A percentile compares a stretch with the other conserved stretches of the same genome.
Conservation (phyloP, 495 filamentous ascomycete genomes). For the Jackrogersella minutella region DNA sequence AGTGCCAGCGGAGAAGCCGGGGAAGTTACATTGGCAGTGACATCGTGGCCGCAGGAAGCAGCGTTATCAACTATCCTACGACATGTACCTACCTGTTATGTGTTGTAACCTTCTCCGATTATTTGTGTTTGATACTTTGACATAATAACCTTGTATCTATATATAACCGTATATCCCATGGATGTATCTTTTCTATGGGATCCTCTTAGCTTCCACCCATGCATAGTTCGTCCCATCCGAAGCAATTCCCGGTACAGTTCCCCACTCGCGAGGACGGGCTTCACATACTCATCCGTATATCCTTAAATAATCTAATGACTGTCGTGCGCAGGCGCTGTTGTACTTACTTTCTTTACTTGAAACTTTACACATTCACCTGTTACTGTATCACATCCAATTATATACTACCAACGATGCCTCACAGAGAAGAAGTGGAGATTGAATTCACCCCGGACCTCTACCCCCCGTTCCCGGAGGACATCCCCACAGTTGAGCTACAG, state of each 20-base stretch:
- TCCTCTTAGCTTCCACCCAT: too few species aligned
- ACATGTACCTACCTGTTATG: too few species aligned
- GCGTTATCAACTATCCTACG: background rate
- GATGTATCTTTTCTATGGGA: background rate
- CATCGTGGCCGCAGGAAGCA: slow-evolving; percentile 9
- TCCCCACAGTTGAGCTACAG: slow-evolving; percentile 64
- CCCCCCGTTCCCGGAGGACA: slow-evolving; percentile 62
- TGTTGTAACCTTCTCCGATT: slow-evolving; percentile 23
- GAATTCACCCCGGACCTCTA: slow-evolving; percentile 45
- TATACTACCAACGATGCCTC: slow-evolving; percentile 29
- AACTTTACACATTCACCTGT: too few species aligned
- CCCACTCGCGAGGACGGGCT: background rate
- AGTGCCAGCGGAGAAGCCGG: slow-evolving; percentile 31
- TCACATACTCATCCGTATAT: background rate
- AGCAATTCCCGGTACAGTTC: background rate
- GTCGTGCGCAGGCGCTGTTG: background rate
- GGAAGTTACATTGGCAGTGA: slow-evolving; percentile 20
- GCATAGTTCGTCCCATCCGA: slow-evolving; percentile 9
- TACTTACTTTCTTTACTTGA: background rate
- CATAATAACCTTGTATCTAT: background rate
- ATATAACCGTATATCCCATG: background rate
- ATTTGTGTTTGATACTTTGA: background rate
- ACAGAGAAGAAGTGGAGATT: slow-evolving; percentile 14
- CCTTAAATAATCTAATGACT: background rate
- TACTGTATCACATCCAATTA: too few species aligned